Evolutionary conservation across 805 yeast species (phyloP), one percentile per base, ranked within the genome.

Genomic region (Teunomyces cretensis): DNA sequence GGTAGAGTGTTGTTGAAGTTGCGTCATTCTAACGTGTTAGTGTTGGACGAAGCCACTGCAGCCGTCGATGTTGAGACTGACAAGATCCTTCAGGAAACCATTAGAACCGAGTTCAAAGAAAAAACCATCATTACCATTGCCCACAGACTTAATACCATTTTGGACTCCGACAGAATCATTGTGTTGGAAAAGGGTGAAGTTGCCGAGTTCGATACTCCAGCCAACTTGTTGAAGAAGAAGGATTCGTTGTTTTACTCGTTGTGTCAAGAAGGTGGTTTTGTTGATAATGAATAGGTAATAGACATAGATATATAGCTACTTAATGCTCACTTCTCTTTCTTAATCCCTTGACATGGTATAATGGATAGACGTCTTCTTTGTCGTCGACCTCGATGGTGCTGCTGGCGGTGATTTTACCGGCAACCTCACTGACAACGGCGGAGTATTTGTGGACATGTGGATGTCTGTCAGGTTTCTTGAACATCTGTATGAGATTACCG

Each of bases 51-150:
- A 65, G 95, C 95, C 9, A 87, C 96, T 2, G 94, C 96, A 4
- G 90, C 92, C 5, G 94, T 87, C 42, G 96, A 87, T 65, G 91
- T 86, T 30, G 88, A 86, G 59, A 87, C 96, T 2, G 96, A 87
- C 64, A 70, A 80, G 49, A 77, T 86, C 44, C 75, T 87, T 42
- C 95, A 87, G 68, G 80, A 84, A 49, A 87, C 96, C 1, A 87
- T 87, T 42, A 76, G 94, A 65, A 67, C 75, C 1, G 89, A 86
- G 33, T 87, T 87, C 59, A 79, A 80, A 51, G 84, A 85, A 43
- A 76, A 90, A 62, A 87, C 95, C 0, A 87, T 87, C 54, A 70
- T 87, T 53, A 87, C 95, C 1, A 87, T 87, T 68, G 96, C 96
- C 1, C 96, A 87, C 62, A 76, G 96, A 70, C 70, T 87, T 57